A percentile compares a stretch with the other conserved stretches of the same genome.
Conservation (phyloP, 2,329 filamentous ascomycete genomes). For the Xylaria sp. region DNA sequence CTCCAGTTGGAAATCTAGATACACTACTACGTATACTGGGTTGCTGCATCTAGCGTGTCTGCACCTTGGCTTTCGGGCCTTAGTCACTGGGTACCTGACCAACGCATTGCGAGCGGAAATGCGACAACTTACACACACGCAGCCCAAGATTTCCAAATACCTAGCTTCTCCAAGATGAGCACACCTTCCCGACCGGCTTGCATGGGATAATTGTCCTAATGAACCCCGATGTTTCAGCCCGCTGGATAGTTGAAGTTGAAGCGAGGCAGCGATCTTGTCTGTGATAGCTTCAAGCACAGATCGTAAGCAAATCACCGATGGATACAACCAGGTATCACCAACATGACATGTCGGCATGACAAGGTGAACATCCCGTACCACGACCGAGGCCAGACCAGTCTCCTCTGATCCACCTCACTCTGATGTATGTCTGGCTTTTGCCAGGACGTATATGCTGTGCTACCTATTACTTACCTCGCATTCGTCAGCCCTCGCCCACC, state of each 20-base stretch:
- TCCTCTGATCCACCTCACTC: neutral
- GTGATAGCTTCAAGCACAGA: neutral
- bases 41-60: slow-evolving; percentile 1
- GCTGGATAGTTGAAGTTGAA: too few species aligned
- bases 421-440: neutral
- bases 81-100: neutral
- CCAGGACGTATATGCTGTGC: slow-evolving; percentile 17
- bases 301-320: neutral
- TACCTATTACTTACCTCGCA: slow-evolving; percentile 9
- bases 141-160: slow-evolving; percentile 3
- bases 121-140: neutral
- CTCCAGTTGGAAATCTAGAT: slow-evolving; percentile 16
- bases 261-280: slow-evolving; percentile 1
- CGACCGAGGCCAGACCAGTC: neutral
- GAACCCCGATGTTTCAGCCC: slow-evolving; percentile 18
- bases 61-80: slow-evolving; percentile 14
- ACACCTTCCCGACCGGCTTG: slow-evolving; percentile 2
- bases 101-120: neutral
- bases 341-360: neutral
- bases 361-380: neutral
- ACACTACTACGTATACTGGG: neutral
- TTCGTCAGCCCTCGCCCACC: slow-evolving; percentile 19
- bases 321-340: neutral
- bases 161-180: slow-evolving; percentile 8
- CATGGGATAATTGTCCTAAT: slow-evolving; percentile 3